Percentiles rank a stretch among this genome's conserved stretches.
These are phyloP conservation scores for Trametes cubensis DNA, from an alignment of 768 basidiomycete species.

Conservation along the genomic window DNA sequence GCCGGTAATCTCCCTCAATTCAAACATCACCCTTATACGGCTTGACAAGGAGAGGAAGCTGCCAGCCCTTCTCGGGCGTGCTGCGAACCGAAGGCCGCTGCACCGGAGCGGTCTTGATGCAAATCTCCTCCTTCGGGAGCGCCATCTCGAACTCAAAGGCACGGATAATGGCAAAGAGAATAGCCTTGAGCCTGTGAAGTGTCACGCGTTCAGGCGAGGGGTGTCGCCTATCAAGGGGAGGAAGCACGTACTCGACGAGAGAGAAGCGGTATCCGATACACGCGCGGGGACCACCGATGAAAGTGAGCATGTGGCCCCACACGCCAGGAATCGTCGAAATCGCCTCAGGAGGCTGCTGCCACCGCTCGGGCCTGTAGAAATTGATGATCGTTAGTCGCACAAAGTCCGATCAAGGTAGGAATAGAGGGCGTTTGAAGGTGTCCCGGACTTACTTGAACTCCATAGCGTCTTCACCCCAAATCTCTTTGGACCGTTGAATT, in stretches of 20 bases:
- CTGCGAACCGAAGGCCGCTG: conserved; percentile 25
- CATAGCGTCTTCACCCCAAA: conserved; percentile 68
- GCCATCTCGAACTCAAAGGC: conserved; percentile 36
- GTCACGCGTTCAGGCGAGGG: background rate
- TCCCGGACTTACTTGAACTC: conserved; percentile 56
- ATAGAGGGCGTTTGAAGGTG: too few relatives aligned
- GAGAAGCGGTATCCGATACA: conserved; percentile 73
- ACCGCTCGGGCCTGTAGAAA: conserved; percentile 61
- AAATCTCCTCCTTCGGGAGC: conserved; percentile 29
- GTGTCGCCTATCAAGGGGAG: background rate
- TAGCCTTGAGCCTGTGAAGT: conserved; percentile 33
- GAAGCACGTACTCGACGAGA: conserved; percentile 48
- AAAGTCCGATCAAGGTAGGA: background rate
- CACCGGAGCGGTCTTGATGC: conserved; percentile 21
- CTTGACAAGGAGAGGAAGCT: conserved; percentile 29
- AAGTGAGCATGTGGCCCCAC: conserved; percentile 61
- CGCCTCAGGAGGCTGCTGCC: conserved; percentile 51
- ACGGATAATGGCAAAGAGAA: conserved; percentile 36
- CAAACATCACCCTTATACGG: conserved; percentile 7
- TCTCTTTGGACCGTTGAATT: conserved; percentile 51
- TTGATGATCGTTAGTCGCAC: background rate
- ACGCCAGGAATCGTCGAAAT: conserved; percentile 56
- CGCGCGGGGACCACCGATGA: conserved; percentile 64
- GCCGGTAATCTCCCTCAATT: too few relatives aligned
- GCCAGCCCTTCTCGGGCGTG: conserved; percentile 21